Conservation (phyloP, 2,329 filamentous ascomycete genomes). For the Colletotrichum sp. region DNA sequence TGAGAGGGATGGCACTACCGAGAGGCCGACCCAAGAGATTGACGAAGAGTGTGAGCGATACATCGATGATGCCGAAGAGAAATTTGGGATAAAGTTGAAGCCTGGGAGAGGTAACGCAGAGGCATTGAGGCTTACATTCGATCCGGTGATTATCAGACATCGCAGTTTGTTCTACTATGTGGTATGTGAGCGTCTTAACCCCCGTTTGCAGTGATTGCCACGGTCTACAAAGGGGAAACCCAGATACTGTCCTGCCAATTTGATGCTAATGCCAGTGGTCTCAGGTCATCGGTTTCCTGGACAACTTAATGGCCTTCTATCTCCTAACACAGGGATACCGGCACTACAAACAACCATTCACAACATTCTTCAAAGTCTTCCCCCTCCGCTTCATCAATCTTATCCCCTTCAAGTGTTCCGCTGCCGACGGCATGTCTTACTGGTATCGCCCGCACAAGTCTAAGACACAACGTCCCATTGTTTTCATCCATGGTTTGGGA, state of each 20-base stretch:
- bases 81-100: conserved; percentile 53
- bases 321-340: conserved; percentile 37
- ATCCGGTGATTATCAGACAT: conserved; percentile 61
- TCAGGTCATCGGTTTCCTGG: conserved; percentile 51
- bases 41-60: conserved; percentile 63
- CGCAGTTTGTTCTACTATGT: conserved; percentile 63
- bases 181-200: conserved; percentile 37
- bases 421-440: conserved; percentile 56
- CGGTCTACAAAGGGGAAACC: neutral
- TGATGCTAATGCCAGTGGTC: neutral
- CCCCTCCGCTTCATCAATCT: conserved; percentile 58
- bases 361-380: conserved; percentile 49
- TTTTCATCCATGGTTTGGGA: conserved; percentile 70
- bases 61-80: conserved; percentile 52
- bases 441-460: conserved; percentile 68
- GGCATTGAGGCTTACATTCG: conserved; percentile 61
- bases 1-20: conserved; percentile 39
- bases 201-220: neutral
- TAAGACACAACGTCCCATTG: conserved; percentile 56
- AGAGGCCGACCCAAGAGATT: conserved; percentile 42
- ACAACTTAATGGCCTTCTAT: conserved; percentile 37
- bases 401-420: conserved; percentile 48
- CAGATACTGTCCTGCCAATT: neutral
- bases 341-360: conserved; percentile 54
- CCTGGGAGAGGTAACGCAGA: conserved; percentile 57